phyloP scores from a whole-genome alignment of 345 rosid genomes.

The Ricinus communis region DNA sequence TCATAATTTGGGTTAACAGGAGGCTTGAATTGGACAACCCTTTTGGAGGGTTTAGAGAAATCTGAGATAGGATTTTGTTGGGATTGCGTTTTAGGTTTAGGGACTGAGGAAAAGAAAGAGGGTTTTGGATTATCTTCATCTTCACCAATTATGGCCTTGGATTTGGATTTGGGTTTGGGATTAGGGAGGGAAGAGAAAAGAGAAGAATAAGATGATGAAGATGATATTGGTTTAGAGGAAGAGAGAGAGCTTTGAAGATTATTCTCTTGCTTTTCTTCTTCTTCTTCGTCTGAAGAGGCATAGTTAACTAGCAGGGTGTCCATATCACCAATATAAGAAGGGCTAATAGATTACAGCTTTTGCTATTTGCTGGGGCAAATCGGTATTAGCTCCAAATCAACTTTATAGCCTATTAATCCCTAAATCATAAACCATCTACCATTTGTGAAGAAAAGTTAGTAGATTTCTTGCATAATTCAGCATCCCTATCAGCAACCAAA shows the following conservation, averaged over 20 bases:
- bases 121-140: slow-evolving; percentile 7
- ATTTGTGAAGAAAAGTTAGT: no score
- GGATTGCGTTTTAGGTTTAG: slow-evolving; percentile 44
- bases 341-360: no score
- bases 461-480: no score
- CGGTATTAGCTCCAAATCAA: no score
- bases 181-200: slow-evolving; percentile 8
- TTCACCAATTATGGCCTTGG: slow-evolving; percentile 21
- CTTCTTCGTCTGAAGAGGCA: slow-evolving; percentile 86
- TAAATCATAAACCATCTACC: no score
- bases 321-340: slow-evolving; percentile 42
- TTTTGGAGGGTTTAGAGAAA: slow-evolving; percentile 34
- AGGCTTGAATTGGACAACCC: slow-evolving; percentile 71
- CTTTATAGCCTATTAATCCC: no score
- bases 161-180: slow-evolving; percentile 32
- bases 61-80: slow-evolving; percentile 13
- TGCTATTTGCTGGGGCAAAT: no score
- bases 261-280: slow-evolving; percentile 62
- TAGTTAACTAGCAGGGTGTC: slow-evolving; percentile 77
- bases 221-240: neutral
- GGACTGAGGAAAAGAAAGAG: slow-evolving; percentile 43
- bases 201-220: slow-evolving; percentile 4
- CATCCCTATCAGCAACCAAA: no score
- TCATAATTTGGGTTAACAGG: slow-evolving; percentile 40
- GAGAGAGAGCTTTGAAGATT: slow-evolving; percentile 11